Evolutionary conservation across 1,284 basidiomycete genomes (phyloP).

Genomic region (Flammula alnicola): DNA sequence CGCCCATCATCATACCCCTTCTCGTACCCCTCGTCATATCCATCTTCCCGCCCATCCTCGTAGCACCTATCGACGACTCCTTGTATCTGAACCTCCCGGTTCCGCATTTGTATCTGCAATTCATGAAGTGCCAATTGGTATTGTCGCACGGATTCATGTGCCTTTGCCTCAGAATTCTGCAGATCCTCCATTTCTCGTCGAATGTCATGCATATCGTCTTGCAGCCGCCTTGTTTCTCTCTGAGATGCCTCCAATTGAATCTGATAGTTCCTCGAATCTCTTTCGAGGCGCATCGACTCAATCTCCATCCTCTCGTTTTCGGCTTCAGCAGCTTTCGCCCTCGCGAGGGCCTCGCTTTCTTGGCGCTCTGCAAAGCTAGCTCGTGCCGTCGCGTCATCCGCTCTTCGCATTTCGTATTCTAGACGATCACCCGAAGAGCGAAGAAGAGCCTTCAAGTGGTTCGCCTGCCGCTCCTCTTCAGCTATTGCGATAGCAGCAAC

Average conservation of each 20-base stretch:
- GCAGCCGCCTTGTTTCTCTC: conserved; percentile 49
- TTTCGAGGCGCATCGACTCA: conserved; percentile 47
- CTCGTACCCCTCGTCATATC: conserved; percentile 48
- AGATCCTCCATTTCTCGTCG: conserved; percentile 52
- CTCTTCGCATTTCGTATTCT: conserved; percentile 59
- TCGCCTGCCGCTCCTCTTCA: conserved; percentile 66
- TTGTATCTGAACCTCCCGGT: conserved; percentile 39
- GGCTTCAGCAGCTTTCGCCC: conserved; percentile 49
- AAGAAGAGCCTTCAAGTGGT: conserved; percentile 59
- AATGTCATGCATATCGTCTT: conserved; percentile 45
- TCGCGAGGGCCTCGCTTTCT: conserved; percentile 45
- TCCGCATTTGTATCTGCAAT: conserved; percentile 34
- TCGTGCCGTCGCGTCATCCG: conserved; percentile 53
- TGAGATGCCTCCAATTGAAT: conserved; percentile 54
- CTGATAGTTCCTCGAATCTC: conserved; percentile 50
- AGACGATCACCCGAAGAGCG: conserved; percentile 57
- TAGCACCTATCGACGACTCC: conserved; percentile 49
- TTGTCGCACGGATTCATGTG: conserved; percentile 49
- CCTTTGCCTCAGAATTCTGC: conserved; percentile 50
- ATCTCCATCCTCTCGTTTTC: conserved; percentile 50
- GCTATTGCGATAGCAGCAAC: conserved; percentile 43
- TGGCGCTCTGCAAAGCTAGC: conserved; percentile 58
- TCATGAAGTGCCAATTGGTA: conserved; percentile 53
- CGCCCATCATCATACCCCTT: conserved; percentile 53
- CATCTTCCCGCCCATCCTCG: conserved; percentile 51